Evolutionary conservation across 2,329 filamentous ascomycete species (phyloP).

Genomic region (Alternaria dauci): DNA sequence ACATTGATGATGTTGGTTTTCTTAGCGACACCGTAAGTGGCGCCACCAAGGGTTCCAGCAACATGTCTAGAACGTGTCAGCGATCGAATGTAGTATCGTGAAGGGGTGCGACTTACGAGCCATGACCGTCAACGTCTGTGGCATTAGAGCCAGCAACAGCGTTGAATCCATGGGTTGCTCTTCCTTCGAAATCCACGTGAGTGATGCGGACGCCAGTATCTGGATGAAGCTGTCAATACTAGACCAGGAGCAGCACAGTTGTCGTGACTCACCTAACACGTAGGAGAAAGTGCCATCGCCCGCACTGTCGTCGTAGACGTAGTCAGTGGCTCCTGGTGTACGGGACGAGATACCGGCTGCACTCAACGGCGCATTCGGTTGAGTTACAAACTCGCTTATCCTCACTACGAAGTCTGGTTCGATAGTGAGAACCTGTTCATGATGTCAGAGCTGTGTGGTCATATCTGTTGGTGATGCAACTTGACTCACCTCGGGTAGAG

Average conservation of each 20-base stretch:
- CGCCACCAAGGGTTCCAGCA: conserved; percentile 41
- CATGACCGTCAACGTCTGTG: conserved; percentile 42
- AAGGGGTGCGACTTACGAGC: conserved; percentile 23
- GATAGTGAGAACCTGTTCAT: conserved; percentile 23
- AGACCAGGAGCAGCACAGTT: not conserved
- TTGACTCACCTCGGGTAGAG: conserved; percentile 34
- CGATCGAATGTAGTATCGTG: accelerated
- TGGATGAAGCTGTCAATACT: not conserved
- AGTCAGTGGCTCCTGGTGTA: conserved; percentile 24
- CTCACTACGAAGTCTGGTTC: conserved; percentile 42
- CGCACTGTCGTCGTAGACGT: conserved; percentile 38
- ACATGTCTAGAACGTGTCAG: conserved; percentile 33
- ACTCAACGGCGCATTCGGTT: conserved; percentile 38
- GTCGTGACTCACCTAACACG: conserved; percentile 55
- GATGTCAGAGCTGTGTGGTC: not conserved
- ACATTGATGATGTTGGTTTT: conserved; percentile 47
- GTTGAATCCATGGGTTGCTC: conserved; percentile 43
- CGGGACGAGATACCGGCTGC: conserved; percentile 42
- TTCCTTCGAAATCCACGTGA: conserved; percentile 55
- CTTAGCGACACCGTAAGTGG: conserved; percentile 46
- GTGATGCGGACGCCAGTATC: conserved; percentile 68
- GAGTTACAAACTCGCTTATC: conserved; percentile 30
- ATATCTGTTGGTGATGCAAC: not conserved
- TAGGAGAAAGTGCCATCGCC: conserved; percentile 53
- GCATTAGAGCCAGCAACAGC: conserved; percentile 25